Percentiles rank a stretch among this genome's conserved stretches.
Conservation (phyloP, 805 yeast genomes). For the Starmerella bacillaris region DNA sequence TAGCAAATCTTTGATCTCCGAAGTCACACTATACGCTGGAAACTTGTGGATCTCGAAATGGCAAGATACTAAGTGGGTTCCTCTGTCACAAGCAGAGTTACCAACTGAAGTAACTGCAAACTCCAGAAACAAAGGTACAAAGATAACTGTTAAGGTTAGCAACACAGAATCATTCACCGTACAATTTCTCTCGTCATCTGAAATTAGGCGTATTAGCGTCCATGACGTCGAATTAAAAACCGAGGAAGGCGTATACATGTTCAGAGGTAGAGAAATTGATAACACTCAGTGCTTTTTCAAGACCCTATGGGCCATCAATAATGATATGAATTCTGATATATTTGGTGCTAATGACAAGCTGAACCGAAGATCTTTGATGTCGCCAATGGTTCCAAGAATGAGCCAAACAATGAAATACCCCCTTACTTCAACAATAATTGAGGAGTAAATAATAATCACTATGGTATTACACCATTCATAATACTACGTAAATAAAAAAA, state of each 20-base stretch:
- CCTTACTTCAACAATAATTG: slow-evolving; percentile 13
- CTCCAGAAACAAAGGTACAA: slow-evolving; percentile 1
- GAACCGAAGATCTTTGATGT: slow-evolving; percentile 12
- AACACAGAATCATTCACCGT: slow-evolving; percentile 1
- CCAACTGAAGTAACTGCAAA: slow-evolving; percentile 11
- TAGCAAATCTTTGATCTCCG: slow-evolving; percentile 1
- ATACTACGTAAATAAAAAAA: background rate
- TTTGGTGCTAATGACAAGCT: background rate
- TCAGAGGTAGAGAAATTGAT: slow-evolving; percentile 16
- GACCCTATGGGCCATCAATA: slow-evolving; percentile 10
- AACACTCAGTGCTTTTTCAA: slow-evolving; percentile 13
- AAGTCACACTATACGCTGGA: slow-evolving; percentile 9
- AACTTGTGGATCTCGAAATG: slow-evolving; percentile 18
- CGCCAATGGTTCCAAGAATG: slow-evolving; percentile 12
- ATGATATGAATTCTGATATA: background rate
- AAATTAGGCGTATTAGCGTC: slow-evolving; percentile 13
- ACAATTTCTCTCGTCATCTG: slow-evolving; percentile 9
- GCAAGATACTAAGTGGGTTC: slow-evolving; percentile 15
- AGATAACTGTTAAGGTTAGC: background rate
- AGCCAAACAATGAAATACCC: slow-evolving; percentile 7
- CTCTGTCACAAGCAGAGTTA: slow-evolving; percentile 18
- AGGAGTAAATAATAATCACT: slow-evolving; percentile 9
- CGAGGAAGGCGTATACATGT: slow-evolving; percentile 16
- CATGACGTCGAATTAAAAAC: slow-evolving; percentile 17
- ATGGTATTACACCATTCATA: background rate